Percentiles rank a stretch among this genome's conserved stretches.
These are phyloP conservation scores for Agrocybe pediades DNA, from an alignment of 768 basidiomycete genomes.

Conservation along the genomic window DNA sequence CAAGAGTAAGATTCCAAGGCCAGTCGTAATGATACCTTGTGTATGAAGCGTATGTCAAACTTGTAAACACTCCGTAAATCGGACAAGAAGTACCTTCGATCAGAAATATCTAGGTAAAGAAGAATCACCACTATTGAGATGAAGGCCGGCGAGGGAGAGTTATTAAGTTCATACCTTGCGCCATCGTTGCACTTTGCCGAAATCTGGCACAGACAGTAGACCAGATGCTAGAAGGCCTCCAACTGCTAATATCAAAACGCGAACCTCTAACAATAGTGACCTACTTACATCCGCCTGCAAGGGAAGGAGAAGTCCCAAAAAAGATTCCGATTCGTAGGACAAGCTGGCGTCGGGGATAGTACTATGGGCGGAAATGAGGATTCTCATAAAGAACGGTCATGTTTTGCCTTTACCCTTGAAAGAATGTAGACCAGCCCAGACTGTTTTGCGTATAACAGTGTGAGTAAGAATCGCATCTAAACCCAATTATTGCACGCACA, in stretches of 20 bases:
- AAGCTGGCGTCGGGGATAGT: conserved; percentile 34
- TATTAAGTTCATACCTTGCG: conserved; percentile 27
- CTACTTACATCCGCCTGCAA: conserved; percentile 36
- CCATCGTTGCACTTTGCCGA: conserved; percentile 34
- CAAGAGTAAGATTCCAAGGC: conserved; percentile 24
- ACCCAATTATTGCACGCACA: conserved; percentile 23
- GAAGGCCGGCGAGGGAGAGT: not conserved
- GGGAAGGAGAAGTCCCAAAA: conserved; percentile 32
- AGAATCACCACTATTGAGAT: not conserved
- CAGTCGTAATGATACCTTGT: conserved; percentile 29
- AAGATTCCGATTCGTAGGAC: conserved; percentile 36
- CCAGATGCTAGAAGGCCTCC: conserved; percentile 42
- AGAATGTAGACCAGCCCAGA: conserved; percentile 41
- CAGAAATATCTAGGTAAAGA: conserved; percentile 27
- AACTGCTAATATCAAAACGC: conserved; percentile 18
- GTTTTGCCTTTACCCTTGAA: conserved; percentile 30
- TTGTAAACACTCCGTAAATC: not conserved
- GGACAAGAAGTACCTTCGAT: conserved; percentile 24
- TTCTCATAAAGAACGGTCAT: not conserved
- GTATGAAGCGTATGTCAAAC: not conserved
- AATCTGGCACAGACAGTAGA: conserved; percentile 31
- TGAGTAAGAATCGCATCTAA: not conserved
- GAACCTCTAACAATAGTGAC: not conserved
- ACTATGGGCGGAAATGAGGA: conserved; percentile 19
- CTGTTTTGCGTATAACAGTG: conserved; percentile 17